Conservation (phyloP, 495 filamentous ascomycete species). For the Aspergillus egyptiacus region DNA sequence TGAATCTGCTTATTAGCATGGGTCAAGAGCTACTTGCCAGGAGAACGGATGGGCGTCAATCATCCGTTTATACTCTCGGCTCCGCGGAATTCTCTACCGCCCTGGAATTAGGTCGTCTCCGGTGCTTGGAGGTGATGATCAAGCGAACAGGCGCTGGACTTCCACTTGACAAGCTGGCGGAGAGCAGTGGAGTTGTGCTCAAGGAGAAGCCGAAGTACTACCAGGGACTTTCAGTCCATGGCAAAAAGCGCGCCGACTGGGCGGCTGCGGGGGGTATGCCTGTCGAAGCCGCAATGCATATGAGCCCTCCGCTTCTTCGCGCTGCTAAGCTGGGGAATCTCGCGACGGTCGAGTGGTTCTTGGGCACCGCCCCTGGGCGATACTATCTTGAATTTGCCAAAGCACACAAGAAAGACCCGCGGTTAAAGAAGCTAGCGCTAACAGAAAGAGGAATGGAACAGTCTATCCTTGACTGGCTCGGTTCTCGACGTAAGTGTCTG, state of each 20-base stretch:
- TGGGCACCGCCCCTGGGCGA: conserved; percentile 56
- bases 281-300: conserved; percentile 15
- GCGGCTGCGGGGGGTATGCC: conserved; percentile 43
- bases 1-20: conserved; percentile 42
- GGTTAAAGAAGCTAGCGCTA: conserved; percentile 49
- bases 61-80: conserved; percentile 18
- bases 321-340: conserved; percentile 53
- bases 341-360: conserved; percentile 61
- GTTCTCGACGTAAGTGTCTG: conserved; percentile 37
- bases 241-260: conserved; percentile 63
- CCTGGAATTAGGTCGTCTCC: conserved; percentile 36
- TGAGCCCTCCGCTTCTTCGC: conserved; percentile 50
- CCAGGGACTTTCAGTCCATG: conserved; percentile 64
- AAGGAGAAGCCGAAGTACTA: conserved; percentile 60
- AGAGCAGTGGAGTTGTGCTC: conserved; percentile 49
- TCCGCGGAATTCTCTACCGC: conserved; percentile 30
- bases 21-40: conserved; percentile 24
- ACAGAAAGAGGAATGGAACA: conserved; percentile 52
- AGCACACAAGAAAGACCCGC: conserved; percentile 48
- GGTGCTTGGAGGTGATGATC: conserved; percentile 46
- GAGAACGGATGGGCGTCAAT: conserved; percentile 17
- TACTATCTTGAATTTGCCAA: conserved; percentile 59
- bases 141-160: conserved; percentile 54
- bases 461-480: conserved; percentile 56
- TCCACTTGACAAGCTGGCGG: conserved; percentile 56